Evolutionary conservation across 352 stramenopile species (phyloP), one percentile per base, ranked within the genome.

Genomic region (Pythium dissotocum): DNA sequence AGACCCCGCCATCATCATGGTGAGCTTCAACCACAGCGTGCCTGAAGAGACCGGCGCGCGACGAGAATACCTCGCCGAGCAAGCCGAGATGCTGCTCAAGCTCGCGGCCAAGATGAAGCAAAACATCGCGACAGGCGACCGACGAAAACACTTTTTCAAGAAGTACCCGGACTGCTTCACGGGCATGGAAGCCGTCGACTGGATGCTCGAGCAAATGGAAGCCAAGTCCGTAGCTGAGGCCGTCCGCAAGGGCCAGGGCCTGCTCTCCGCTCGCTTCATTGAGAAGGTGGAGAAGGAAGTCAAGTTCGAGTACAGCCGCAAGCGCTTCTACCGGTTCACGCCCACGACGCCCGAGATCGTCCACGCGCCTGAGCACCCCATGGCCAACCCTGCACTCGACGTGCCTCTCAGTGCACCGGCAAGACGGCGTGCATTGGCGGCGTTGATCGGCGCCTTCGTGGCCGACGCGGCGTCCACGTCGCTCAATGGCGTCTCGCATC

Each of bases 151-250:
- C 70, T 61, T 93, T 57, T 93, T 93, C 63, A 91, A 91, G 68
- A 90, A 90, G 58, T 93, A 91, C 71, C 63, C 80, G 1, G 83
- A 93, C 72, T 93, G 85, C 65, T 93, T 93, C 71, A 90, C 85
- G 28, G 85, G 85, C 53, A 93, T 93, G 85, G 85, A 93, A 51
- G 85, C 85, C 10, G 85, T 93, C 26, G 83, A 93, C 74, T 93
- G 85, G 85, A 93, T 93, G 85, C 82, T 93, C 42, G 83, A 93
- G 74, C 82, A 90, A 59, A 91, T 91, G 83, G 83, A 93, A 56
- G 85, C 83, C 75, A 90, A 89, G 71, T 91, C 82, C 16, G 83
- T 93, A 16, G 82, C 82, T 14, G 83, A 91, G 52, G 85, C 85
- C 36, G 82, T 93, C n/a, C 85, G 83, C 75, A 93, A 91, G 60